phyloP scores from a whole-genome alignment of 2,329 filamentous ascomycete genomes.

The Tolypocladium nubicola region DNA sequence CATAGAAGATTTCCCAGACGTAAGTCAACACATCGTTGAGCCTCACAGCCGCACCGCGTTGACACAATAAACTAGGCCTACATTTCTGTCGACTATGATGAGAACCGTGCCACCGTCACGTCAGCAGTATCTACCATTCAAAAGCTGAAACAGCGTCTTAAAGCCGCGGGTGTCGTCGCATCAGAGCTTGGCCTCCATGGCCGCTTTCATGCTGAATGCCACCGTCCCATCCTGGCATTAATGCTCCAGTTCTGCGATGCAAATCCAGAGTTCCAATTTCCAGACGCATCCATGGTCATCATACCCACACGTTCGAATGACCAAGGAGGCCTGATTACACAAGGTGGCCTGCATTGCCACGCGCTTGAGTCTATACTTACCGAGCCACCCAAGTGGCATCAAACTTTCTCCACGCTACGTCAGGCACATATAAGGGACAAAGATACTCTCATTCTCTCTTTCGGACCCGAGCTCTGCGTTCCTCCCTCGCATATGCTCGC shows the following conservation, averaged over 20 bases:
- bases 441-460: neutral
- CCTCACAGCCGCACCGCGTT: neutral
- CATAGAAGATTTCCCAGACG: neutral
- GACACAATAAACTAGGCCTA: neutral
- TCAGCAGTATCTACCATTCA: neutral
- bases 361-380: neutral
- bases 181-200: neutral
- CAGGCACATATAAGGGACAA: neutral
- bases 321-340: neutral
- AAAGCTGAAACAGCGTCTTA: neutral
- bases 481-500: neutral
- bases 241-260: neutral
- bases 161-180: neutral
- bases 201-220: neutral
- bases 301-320: neutral
- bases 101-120: neutral
- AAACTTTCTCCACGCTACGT: neutral
- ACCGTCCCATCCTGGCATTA: neutral
- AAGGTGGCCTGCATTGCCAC: neutral
- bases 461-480: neutral
- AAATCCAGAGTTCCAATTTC: neutral
- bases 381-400: neutral
- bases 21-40: neutral
- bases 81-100: neutral
- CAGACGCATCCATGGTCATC: neutral